Evolutionary conservation across 768 basidiomycete genomes (phyloP).

Genomic region (Mycena amicta): DNA sequence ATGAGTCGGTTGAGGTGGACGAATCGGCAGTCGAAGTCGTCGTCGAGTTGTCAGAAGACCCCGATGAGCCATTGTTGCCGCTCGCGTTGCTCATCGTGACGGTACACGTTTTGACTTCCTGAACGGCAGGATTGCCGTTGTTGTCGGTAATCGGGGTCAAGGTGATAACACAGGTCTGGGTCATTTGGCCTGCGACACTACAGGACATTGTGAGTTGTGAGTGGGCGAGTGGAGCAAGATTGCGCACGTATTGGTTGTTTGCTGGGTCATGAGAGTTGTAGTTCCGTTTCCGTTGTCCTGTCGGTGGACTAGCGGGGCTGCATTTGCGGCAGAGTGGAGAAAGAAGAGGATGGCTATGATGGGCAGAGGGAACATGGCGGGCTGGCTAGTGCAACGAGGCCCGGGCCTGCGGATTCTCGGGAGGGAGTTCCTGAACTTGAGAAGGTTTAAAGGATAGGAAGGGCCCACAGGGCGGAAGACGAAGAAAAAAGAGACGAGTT

Average conservation of each 20-base stretch:
- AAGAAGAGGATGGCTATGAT: conserved; percentile 39
- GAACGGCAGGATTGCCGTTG: conserved; percentile 51
- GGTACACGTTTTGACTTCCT: conserved; percentile 57
- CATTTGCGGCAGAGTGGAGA: conserved; percentile 40
- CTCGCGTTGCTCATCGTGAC: conserved; percentile 31
- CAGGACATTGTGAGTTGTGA: too few relatives aligned
- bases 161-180: conserved; percentile 60
- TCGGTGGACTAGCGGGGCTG: conserved; percentile 39
- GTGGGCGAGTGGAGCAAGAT: too few relatives aligned
- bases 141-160: conserved; percentile 56
- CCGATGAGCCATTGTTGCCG: conserved; percentile 9
- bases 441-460: conserved; percentile 46
- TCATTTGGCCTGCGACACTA: conserved; percentile 55
- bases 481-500: conserved; percentile 30
- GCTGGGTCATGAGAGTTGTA: conserved; percentile 45
- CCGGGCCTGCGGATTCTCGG: conserved; percentile 56
- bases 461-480: conserved; percentile 45
- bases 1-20: conserved; percentile 9
- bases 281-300: conserved; percentile 34
- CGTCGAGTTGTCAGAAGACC: conserved; percentile 1
- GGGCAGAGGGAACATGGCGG: conserved; percentile 43
- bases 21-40: conserved; percentile 1
- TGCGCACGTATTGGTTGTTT: conserved; percentile 51
- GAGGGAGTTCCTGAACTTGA: conserved; percentile 32
- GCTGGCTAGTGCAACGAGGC: conserved; percentile 38